These are phyloP conservation scores for Suhomyces panamericanus DNA, from an alignment of 1,139 yeast genomes.

Conservation along the genomic window DNA sequence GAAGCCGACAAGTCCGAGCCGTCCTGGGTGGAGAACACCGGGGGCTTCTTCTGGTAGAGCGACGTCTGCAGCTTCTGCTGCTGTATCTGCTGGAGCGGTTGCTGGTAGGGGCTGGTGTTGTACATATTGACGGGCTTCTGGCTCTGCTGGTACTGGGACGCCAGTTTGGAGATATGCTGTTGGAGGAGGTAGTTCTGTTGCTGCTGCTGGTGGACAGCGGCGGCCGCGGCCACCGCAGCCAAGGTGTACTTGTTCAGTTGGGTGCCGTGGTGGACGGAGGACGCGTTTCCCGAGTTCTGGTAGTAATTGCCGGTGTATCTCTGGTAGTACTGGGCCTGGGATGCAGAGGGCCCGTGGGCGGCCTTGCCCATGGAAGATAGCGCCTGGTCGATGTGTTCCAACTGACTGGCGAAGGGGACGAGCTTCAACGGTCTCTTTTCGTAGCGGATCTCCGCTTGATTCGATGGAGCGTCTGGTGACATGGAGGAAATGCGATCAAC, in stretches of 20 bases:
- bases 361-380: slow-evolving; percentile 14
- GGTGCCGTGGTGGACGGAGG: slow-evolving; percentile 7
- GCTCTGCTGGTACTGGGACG: slow-evolving; percentile 8
- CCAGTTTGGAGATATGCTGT: slow-evolving; percentile 13
- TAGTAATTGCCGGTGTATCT: slow-evolving; percentile 11
- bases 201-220: slow-evolving; percentile 24
- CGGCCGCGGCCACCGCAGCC: slow-evolving; percentile 35
- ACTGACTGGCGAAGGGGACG: slow-evolving; percentile 33
- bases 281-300: slow-evolving; percentile 6
- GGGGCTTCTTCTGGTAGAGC: slow-evolving; percentile 8
- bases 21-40: slow-evolving; percentile 8
- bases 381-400: slow-evolving; percentile 27
- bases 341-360: slow-evolving; percentile 1
- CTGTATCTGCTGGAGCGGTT: slow-evolving; percentile 14
- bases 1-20: slow-evolving; percentile 8
- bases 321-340: slow-evolving; percentile 9
- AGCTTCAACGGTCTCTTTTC: slow-evolving; percentile 31
- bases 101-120: slow-evolving; percentile 14
- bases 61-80: slow-evolving; percentile 11
- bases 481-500: slow-evolving; percentile 1
- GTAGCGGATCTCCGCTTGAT: slow-evolving; percentile 13
- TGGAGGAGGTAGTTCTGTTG: slow-evolving; percentile 18
- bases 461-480: slow-evolving; percentile 1
- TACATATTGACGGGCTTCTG: slow-evolving; percentile 19
- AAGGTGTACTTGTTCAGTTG: slow-evolving; percentile 29